Evolutionary conservation across 176 grass and related monocot genomes (phyloP), one percentile per base, ranked within the genome.

Genomic region (Aegilops tauschii): DNA sequence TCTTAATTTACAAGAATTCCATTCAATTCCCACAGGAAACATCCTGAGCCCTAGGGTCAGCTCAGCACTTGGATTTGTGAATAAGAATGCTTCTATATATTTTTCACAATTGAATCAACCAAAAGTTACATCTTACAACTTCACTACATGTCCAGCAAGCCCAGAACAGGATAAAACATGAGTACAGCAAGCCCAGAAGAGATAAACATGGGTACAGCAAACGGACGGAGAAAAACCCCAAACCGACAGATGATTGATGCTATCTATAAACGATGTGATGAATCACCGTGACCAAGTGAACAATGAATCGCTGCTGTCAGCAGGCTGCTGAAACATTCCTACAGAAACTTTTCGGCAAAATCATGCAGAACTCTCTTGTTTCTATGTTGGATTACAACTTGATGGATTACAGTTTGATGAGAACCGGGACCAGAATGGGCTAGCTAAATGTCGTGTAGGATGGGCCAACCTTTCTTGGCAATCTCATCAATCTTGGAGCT

Each of bases 381-480:
- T 73, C 32, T 45, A 35, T 4, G 25, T 63, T 78, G 73, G 18
- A 69, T 52, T 59, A 59, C 52, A 58, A 58, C 2, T 58, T 2
- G 2, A 9, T 31, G 34, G 17, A 69, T 50, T 58, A 58, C 54
- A 59, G 18, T 59, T 59, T 2, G 2, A 10, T 31, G 35, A 21
- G n/a, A 80, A 66, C 39, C 9, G 25, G 39, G 23, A 79, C 47
- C 32, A 77, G 4, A 4, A 20, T 21, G 44, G 89, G 37, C 49
- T 95, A 91, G 34, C 50, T 95, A 98, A 68, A 96, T 87, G 40
- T 95, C 92, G 9, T 80, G 76, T 67, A 99, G 79, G 61, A 99
- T 59, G 82, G 97, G 97, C 97, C 97, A 99, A 56, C 90, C 90
- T 73, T 90, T 94, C 80, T 88, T 93, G 18, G 90, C 34, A 61